phyloP scores from a whole-genome alignment of 768 basidiomycete species.

The Boletus coccyginus region DNA sequence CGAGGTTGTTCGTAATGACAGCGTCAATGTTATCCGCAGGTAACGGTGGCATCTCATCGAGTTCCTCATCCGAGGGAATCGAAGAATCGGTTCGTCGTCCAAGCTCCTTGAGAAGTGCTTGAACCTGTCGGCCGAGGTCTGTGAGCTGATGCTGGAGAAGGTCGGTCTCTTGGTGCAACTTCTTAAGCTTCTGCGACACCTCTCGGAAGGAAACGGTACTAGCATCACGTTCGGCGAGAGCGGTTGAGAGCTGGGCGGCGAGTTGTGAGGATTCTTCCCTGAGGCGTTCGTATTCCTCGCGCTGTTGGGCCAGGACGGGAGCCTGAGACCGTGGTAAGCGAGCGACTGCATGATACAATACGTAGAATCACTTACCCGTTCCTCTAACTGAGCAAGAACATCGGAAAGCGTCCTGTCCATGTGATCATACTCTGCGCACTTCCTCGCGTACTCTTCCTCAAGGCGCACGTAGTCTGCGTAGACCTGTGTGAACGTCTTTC shows the following conservation, averaged over 20 bases:
- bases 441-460: slow-evolving; percentile 76
- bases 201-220: slow-evolving; percentile 56
- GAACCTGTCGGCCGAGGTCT: slow-evolving; percentile 84
- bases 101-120: slow-evolving; percentile 72
- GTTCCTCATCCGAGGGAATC: slow-evolving; percentile 68
- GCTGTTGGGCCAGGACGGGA: slow-evolving; percentile 87
- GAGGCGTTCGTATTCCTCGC: slow-evolving; percentile 82
- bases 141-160: slow-evolving; percentile 73
- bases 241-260: slow-evolving; percentile 72
- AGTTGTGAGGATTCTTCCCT: slow-evolving; percentile 78
- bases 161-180: slow-evolving; percentile 58
- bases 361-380: slow-evolving; percentile 51
- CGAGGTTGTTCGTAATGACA: slow-evolving; percentile 86
- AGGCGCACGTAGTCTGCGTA: slow-evolving; percentile 87
- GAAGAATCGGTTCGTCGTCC: slow-evolving; percentile 81
- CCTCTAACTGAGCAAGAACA: slow-evolving; percentile 87
- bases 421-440: slow-evolving; percentile 78
- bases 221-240: slow-evolving; percentile 72
- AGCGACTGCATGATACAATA: neutral
- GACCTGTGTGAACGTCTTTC: slow-evolving; percentile 91
- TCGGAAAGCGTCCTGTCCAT: slow-evolving; percentile 79
- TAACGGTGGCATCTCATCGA: slow-evolving; percentile 43
- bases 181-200: slow-evolving; percentile 57
- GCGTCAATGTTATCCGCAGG: slow-evolving; percentile 62
- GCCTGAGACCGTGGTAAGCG: slow-evolving; percentile 49